Percentiles rank a stretch among this genome's conserved stretches.
These are phyloP conservation scores for Hebeloma cylindrosporum DNA, from an alignment of 768 basidiomycete species.

Conservation along the genomic window DNA sequence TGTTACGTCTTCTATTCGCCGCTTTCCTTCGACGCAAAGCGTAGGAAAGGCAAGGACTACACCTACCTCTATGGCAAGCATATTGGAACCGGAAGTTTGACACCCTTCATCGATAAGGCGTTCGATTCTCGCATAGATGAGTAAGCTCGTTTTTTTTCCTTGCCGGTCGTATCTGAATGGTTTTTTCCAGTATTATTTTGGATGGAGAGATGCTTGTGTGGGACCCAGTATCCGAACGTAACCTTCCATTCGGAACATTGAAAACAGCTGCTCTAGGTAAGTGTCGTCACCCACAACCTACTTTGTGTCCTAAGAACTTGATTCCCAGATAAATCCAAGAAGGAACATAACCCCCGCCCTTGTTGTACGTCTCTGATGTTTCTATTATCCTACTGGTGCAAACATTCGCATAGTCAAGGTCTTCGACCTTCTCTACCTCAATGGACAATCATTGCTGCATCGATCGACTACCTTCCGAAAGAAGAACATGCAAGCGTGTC, in stretches of 20 bases:
- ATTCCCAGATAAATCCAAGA: constrained; percentile 63
- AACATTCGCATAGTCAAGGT: constrained; percentile 73
- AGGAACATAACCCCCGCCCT: constrained; percentile 75
- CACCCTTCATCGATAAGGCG: constrained; percentile 77
- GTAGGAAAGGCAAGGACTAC: constrained; percentile 87
- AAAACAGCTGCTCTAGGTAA: constrained; percentile 89
- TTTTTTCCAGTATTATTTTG: constrained; percentile 69
- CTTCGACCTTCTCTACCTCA: constrained; percentile 90
- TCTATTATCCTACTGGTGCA: neutral
- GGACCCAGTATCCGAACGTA: constrained; percentile 88
- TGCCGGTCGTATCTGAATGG: neutral
- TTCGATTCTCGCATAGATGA: constrained; percentile 78
- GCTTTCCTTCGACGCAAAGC: neutral
- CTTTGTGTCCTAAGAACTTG: neutral
- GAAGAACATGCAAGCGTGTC: constrained; percentile 65
- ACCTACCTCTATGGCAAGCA: constrained; percentile 90
- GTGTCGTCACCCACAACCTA: neutral
- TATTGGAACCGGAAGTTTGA: constrained; percentile 80
- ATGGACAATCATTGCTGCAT: constrained; percentile 75
- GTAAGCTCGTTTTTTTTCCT: constrained; percentile 46
- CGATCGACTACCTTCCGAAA: constrained; percentile 76
- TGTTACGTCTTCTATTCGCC: constrained; percentile 1
- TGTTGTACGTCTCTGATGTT: constrained; percentile 67
- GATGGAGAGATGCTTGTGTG: constrained; percentile 99
- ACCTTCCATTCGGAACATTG: constrained; percentile 89